Evolutionary conservation across 2,329 filamentous ascomycete species (phyloP).

Genomic region (Ophidiomyces ophidiicola): DNA sequence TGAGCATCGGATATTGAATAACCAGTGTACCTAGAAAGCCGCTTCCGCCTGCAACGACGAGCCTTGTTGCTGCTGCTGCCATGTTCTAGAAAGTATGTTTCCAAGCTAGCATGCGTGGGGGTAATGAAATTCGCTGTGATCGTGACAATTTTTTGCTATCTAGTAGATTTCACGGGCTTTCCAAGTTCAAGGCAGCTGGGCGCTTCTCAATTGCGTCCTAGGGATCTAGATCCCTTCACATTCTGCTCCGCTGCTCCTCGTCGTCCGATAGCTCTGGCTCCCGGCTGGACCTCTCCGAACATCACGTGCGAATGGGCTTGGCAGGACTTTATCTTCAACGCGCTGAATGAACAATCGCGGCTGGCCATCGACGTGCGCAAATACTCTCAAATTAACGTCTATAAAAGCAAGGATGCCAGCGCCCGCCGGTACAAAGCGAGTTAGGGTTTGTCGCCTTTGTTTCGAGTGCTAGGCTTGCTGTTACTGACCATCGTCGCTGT

Average conservation of each 20-base stretch:
- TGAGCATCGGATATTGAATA: too few relatives aligned
- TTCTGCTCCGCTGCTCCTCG: too few relatives aligned
- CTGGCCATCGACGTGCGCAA: too few relatives aligned
- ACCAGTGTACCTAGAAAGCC: conserved; percentile 69
- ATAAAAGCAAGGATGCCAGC: conserved; percentile 44
- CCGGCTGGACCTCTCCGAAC: conserved; percentile 1
- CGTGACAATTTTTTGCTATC: too few relatives aligned
- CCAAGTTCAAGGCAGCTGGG: too few relatives aligned
- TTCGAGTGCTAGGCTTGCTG: not conserved
- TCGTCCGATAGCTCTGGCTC: too few relatives aligned
- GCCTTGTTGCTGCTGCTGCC: conserved; percentile 47
- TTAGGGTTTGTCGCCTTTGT: conserved; percentile 30
- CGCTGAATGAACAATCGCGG: not conserved
- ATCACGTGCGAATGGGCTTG: conserved; percentile 3
- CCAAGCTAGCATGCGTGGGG: too few relatives aligned
- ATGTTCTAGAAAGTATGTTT: not conserved
- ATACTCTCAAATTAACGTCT: too few relatives aligned
- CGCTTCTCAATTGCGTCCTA: too few relatives aligned
- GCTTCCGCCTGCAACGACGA: conserved; percentile 87
- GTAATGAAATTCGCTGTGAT: too few relatives aligned
- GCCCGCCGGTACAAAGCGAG: conserved; percentile 43
- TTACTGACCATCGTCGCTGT: conserved; percentile 18
- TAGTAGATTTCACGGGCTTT: too few relatives aligned
- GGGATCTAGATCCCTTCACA: too few relatives aligned
- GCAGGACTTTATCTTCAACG: not conserved